These are phyloP conservation scores for Nemania sp. DNA, from an alignment of 2,329 filamentous ascomycete genomes.

Conservation along the genomic window DNA sequence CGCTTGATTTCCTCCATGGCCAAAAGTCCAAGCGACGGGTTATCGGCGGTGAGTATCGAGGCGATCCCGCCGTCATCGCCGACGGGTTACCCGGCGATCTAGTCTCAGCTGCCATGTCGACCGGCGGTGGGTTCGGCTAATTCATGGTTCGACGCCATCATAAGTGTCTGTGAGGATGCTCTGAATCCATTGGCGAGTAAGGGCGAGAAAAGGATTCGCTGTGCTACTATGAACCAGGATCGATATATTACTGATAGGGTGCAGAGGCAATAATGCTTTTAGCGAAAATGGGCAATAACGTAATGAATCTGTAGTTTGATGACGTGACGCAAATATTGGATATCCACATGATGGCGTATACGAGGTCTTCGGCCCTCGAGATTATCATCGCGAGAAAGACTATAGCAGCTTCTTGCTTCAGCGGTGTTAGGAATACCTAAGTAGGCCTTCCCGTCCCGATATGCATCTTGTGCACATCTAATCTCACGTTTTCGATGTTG, in stretches of 20 bases:
- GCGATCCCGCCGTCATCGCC: conserved; percentile 42
- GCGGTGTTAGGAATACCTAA: too few species aligned
- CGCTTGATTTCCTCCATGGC: conserved; percentile 46
- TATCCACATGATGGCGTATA: conserved; percentile 2
- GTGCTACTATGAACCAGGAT: conserved; percentile 20
- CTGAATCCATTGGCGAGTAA: conserved; percentile 42
- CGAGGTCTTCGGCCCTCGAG: background rate
- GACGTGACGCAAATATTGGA: conserved; percentile 1
- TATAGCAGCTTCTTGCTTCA: too few species aligned
- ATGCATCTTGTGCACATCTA: too few species aligned
- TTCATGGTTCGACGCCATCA: conserved; percentile 46
- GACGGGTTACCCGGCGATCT: conserved; percentile 44
- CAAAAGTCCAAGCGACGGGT: conserved; percentile 43
- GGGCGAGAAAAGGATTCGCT: conserved; percentile 43
- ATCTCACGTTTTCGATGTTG: too few species aligned
- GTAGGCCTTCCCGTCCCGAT: too few species aligned
- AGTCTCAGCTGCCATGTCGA: conserved; percentile 42
- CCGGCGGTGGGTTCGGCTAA: conserved; percentile 47
- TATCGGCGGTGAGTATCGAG: too few species aligned
- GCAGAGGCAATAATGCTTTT: background rate
- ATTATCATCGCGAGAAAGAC: background rate
- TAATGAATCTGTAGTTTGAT: background rate
- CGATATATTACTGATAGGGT: conserved; percentile 1
- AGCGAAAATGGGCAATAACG: background rate
- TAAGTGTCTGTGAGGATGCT: conserved; percentile 45